Evolutionary conservation across 257 asterid genomes (phyloP), one percentile per base, ranked within the genome.

Genomic region (Penstemon newberryi): DNA sequence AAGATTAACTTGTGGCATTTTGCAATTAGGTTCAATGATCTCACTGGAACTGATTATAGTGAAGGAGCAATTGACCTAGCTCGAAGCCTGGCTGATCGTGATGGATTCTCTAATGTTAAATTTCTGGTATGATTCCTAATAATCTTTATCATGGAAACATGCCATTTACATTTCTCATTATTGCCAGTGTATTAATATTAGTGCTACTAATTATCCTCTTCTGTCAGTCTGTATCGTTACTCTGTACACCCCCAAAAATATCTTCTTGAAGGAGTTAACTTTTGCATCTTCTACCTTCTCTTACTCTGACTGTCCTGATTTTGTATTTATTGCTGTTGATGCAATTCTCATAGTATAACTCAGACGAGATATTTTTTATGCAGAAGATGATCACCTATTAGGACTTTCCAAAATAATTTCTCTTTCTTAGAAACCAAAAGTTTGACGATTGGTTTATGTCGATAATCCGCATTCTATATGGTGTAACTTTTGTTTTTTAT

Each of bases 51-150:
- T 67, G 97, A 94, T 79, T 94, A 94, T 78, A 87, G 95, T 75
- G 97, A 89, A 81, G 96, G 96, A 68, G 99, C 96, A 63, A 78
- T 94, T 70, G 89, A 84, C 75, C 87, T 94, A 67, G 96, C 99
- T 81, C 86, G 87, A 62, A 82, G 60, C 70, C 92, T 94, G 75
- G 90, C 93, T 42, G 91, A 75, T 42, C 99, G 96, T 71, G 96
- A 83, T 81, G 99, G 97, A 66, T 81, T 89, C 67, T 71, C 95
- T 70, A 80, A 79, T 65, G 83, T 91, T 66, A 91, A 84, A 72
- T 89, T 89, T 79, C 76, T 91, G 86, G 99, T 94, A 85, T 15
- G 69, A 64, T 50, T 56, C 41, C 69, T 18, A 66, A 71, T 69
- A 43, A 13, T 43, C 11, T 51, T 63, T 65, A 71, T 50, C 7